Conservation (phyloP, 495 filamentous ascomycete genomes). For the Talaromyces wortmannii region DNA sequence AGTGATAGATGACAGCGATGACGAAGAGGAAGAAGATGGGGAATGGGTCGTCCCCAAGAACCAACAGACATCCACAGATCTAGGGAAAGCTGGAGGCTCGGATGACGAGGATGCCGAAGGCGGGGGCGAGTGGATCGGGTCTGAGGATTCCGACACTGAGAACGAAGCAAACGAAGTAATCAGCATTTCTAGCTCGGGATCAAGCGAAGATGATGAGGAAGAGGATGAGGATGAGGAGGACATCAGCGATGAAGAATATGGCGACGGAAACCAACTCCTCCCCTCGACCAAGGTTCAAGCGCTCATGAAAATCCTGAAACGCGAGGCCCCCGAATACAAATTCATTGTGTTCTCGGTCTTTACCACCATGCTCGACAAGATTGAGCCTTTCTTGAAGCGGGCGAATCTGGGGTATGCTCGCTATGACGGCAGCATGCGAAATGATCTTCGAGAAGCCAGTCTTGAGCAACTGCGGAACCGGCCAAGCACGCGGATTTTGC, state of each 20-base stretch:
- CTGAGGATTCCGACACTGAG: slow-evolving; percentile 54
- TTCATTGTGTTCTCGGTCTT: slow-evolving; percentile 98
- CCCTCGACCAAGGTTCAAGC: slow-evolving; percentile 88
- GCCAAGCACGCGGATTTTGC: slow-evolving; percentile 64
- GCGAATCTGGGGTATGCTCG: slow-evolving; percentile 71
- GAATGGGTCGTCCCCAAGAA: slow-evolving; percentile 69
- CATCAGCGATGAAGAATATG: slow-evolving; percentile 23
- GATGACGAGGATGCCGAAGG: slow-evolving; percentile 85
- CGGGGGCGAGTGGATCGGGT: slow-evolving; percentile 68
- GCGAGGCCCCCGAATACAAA: slow-evolving; percentile 73
- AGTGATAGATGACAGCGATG: slow-evolving; percentile 56
- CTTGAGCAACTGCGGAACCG: slow-evolving; percentile 70
- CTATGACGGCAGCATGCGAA: slow-evolving; percentile 94
- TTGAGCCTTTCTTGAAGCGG: slow-evolving; percentile 80
- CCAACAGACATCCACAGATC: slow-evolving; percentile 44
- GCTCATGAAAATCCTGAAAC: slow-evolving; percentile 71
- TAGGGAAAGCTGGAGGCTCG: slow-evolving; percentile 72
- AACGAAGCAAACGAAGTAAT: slow-evolving; percentile 29
- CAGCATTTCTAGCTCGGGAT: slow-evolving; percentile 20
- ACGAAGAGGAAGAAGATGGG: slow-evolving; percentile 63
- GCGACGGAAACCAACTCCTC: slow-evolving; percentile 42
- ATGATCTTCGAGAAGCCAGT: slow-evolving; percentile 84
- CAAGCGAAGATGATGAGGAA: slow-evolving; percentile 30
- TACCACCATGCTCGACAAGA: slow-evolving; percentile 94
- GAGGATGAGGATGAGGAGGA: slow-evolving; percentile 21